Evolutionary conservation across 1,139 yeast species (phyloP), one percentile per base, ranked within the genome.

Genomic region (Yamadazyma aaseri): DNA sequence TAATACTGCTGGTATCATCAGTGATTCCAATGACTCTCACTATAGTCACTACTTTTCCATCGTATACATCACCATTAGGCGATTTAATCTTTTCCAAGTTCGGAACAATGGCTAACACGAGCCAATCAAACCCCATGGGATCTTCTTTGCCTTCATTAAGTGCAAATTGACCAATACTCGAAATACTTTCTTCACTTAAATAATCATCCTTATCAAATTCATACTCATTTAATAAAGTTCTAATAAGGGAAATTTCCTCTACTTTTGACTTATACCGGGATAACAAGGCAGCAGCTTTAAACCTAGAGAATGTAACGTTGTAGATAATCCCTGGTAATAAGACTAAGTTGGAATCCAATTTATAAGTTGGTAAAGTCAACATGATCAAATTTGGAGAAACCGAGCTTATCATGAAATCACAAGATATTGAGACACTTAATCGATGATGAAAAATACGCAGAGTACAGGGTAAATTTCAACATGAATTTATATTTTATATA

Each of bases 261-360:
- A 60, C 52, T 29, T 61, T 57, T 14, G 58, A 53, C 36, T 57
- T 60, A 49, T 50, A 68, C 26, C 70, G 57, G 26, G 58, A 63
- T 31, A 78, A 55, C 20, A 78, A 54, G 1, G 72, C 65, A 6
- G 74, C 68, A 1, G 80, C 81, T 36, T 70, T 68, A 42, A 63
- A 60, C 33, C 72, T 58, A 23, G 71, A 58, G 37, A 78, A 73
- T 1, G 77, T 64, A 11, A 79, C 76, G 40, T 76, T 71, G 53
- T 79, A 80, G 18, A 77, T 65, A 32, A 79, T 71, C 0, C 85
- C 85, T 1, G 86, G 86, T 10, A 79, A 51, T 23, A 78, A 62
- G 10, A 79, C 76, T 39, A 78, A 53, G 44, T 63, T 66, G 28
- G 72, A 65, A 47, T 67, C 74, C 25, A 67, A 55, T 34, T 58